phyloP scores from a whole-genome alignment of 441 rosid species.

The Populus hybrid region DNA sequence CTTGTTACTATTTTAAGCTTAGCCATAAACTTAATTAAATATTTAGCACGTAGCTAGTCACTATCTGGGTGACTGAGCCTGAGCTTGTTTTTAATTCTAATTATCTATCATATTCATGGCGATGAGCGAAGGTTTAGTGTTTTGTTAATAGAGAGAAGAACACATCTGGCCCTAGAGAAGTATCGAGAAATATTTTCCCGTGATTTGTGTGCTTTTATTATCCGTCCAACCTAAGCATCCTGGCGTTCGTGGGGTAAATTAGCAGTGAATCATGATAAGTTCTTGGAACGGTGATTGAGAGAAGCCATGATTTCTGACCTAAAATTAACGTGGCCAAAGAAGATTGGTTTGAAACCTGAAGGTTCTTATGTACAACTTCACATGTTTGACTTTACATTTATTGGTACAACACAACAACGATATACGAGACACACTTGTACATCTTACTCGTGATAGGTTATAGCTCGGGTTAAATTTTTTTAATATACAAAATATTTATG shows the following conservation, averaged over 20 bases:
- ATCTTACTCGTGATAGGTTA: too few species aligned
- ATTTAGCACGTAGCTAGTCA: neutral
- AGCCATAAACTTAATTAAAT: neutral
- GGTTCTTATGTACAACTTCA: neutral
- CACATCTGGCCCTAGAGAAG: slow-evolving; percentile 11
- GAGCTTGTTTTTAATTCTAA: too few species aligned
- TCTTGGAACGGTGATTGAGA: neutral
- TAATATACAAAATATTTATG: too few species aligned
- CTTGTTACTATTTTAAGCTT: slow-evolving; percentile 7
- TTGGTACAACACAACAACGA: neutral
- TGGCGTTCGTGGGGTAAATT: neutral
- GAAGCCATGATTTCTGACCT: neutral
- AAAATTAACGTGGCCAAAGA: neutral
- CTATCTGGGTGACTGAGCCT: neutral
- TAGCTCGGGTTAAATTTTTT: too few species aligned
- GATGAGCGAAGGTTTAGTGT: neutral
- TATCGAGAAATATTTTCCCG: slow-evolving; percentile 6
- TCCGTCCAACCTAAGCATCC: neutral
- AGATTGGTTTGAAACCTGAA: slow-evolving; percentile 8
- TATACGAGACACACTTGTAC: neutral
- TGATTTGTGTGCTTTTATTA: neutral
- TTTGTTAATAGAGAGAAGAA: neutral
- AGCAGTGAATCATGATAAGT: neutral
- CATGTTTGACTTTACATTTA: slow-evolving; percentile 5
- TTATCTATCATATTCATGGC: neutral